phyloP scores from a whole-genome alignment of 768 basidiomycete genomes.

The Kwoniella dejecticola region DNA sequence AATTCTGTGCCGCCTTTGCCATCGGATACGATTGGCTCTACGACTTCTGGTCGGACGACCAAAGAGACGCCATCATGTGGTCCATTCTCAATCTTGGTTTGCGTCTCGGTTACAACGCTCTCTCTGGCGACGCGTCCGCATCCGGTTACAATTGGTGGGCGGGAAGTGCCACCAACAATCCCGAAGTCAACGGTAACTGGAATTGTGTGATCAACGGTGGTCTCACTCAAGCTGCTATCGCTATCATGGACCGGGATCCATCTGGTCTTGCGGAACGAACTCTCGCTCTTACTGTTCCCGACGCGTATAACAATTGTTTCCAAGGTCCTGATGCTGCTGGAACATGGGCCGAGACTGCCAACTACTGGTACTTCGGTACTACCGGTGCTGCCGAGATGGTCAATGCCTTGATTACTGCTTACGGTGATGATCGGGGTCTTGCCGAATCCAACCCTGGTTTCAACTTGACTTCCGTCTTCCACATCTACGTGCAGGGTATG shows the following conservation, averaged over 20 bases:
- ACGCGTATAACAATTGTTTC: constrained; percentile 77
- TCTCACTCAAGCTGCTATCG: constrained; percentile 82
- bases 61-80: constrained; percentile 68
- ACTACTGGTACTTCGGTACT: constrained; percentile 75
- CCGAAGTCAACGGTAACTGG: constrained; percentile 78
- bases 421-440: constrained; percentile 78
- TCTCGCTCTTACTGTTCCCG: constrained; percentile 69
- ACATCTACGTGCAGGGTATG: constrained; percentile 82
- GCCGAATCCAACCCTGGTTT: constrained; percentile 71
- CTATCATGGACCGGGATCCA: constrained; percentile 74
- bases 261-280: constrained; percentile 70
- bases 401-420: constrained; percentile 77
- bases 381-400: constrained; percentile 88
- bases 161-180: constrained; percentile 31
- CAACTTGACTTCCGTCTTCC: constrained; percentile 74
- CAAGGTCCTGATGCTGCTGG: constrained; percentile 66
- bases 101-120: constrained; percentile 64
- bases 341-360: constrained; percentile 88
- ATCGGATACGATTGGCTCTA: constrained; percentile 97
- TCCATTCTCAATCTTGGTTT: constrained; percentile 81
- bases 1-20: constrained; percentile 82
- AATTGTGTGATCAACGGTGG: constrained; percentile 92
- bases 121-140: constrained; percentile 55
- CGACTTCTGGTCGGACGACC: constrained; percentile 73
- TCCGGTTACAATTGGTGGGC: constrained; percentile 74